These are phyloP conservation scores for Trichoderma sp. DNA, from an alignment of 2,329 filamentous ascomycete genomes.

Conservation along the genomic window DNA sequence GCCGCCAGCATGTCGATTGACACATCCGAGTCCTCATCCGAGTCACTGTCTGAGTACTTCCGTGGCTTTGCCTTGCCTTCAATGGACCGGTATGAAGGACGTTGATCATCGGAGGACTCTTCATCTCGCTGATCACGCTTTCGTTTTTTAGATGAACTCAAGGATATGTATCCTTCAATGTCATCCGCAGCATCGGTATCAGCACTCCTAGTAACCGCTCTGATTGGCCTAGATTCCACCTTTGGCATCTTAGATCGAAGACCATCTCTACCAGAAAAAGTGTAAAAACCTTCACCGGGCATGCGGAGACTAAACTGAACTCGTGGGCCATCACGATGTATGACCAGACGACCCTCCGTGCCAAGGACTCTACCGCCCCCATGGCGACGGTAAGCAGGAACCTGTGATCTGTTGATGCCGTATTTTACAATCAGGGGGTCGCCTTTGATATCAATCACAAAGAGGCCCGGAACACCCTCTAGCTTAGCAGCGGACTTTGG, in stretches of 20 bases:
- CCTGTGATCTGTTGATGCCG: constrained; percentile 66
- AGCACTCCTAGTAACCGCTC: constrained; percentile 34
- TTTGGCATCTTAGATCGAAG: constrained; percentile 43
- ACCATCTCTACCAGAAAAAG: constrained; percentile 43
- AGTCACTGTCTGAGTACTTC: constrained; percentile 46
- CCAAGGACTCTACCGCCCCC: constrained; percentile 72
- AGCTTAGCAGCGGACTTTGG: neutral
- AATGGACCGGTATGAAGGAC: constrained; percentile 62
- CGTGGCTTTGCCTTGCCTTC: constrained; percentile 57
- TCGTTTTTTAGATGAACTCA: constrained; percentile 43
- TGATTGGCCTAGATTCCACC: constrained; percentile 39
- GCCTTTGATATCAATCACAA: constrained; percentile 68
- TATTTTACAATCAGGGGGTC: constrained; percentile 74
- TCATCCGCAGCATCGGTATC: constrained; percentile 24
- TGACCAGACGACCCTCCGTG: constrained; percentile 53
- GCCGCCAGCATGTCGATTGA: constrained; percentile 36
- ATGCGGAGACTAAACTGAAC: constrained; percentile 52
- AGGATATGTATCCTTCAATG: constrained; percentile 47
- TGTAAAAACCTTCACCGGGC: constrained; percentile 38
- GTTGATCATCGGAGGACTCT: constrained; percentile 45
- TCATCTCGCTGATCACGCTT: constrained; percentile 33
- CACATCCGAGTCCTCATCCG: constrained; percentile 46
- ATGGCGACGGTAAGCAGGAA: constrained; percentile 67
- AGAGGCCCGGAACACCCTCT: constrained; percentile 36
- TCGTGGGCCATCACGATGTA: constrained; percentile 62